Evolutionary conservation across 1,139 yeast species (phyloP).

Genomic region (Suhomyces guaymorum): DNA sequence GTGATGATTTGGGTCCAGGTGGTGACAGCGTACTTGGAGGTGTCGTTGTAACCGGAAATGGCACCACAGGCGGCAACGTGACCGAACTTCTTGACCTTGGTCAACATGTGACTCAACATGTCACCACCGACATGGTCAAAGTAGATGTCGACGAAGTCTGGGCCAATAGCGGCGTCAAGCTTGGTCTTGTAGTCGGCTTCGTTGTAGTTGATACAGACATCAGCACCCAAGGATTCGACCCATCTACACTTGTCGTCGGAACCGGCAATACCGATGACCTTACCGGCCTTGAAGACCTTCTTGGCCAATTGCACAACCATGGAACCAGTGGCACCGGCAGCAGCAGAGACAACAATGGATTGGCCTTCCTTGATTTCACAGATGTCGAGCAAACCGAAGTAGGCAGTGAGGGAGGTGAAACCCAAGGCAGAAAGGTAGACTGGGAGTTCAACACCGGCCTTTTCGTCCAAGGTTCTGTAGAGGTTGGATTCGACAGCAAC

Average conservation of each 20-base stretch:
- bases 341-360: constrained; percentile 59
- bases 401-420: constrained; percentile 63
- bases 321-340: constrained; percentile 74
- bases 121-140: constrained; percentile 29
- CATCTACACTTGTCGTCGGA: constrained; percentile 55
- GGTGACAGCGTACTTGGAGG: constrained; percentile 30
- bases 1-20: constrained; percentile 46
- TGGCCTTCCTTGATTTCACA: constrained; percentile 41
- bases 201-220: constrained; percentile 56
- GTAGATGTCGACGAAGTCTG: constrained; percentile 27
- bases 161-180: constrained; percentile 45
- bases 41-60: constrained; percentile 36
- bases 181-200: constrained; percentile 44
- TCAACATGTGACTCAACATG: constrained; percentile 21
- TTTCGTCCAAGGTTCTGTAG: constrained; percentile 26
- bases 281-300: constrained; percentile 51
- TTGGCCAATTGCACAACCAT: constrained; percentile 61
- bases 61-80: constrained; percentile 32
- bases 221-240: constrained; percentile 59
- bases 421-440: constrained; percentile 43
- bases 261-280: constrained; percentile 67
- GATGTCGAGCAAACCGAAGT: constrained; percentile 51
- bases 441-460: constrained; percentile 27
- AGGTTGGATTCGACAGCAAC: constrained; percentile 23
- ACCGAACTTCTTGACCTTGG: constrained; percentile 23